Evolutionary conservation across 345 rosid genomes (phyloP).

Genomic region (Abelmoschus esculentus): DNA sequence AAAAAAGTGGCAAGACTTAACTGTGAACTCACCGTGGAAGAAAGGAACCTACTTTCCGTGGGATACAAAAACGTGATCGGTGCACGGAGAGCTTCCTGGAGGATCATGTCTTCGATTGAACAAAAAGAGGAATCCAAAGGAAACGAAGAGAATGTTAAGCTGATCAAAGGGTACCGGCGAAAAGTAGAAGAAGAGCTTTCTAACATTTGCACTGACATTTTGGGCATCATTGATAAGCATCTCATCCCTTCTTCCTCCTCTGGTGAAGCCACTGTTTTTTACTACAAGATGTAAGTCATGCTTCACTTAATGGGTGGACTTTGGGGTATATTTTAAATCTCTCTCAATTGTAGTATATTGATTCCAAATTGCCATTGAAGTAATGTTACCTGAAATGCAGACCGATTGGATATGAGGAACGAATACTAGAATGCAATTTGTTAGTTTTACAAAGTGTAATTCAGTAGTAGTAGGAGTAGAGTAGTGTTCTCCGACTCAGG

Average conservation of each 20-base stretch:
- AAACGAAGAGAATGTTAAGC: conserved; percentile 75
- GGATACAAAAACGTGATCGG: conserved; percentile 96
- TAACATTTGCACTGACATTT: conserved; percentile 74
- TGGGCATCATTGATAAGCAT: conserved; percentile 76
- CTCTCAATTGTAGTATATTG: too few relatives aligned
- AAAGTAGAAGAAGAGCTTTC: conserved; percentile 94
- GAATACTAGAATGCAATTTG: too few relatives aligned
- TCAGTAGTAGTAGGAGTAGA: too few relatives aligned
- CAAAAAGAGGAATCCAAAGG: conserved; percentile 95
- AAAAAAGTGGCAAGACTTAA: conserved; percentile 70
- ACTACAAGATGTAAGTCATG: conserved; percentile 75
- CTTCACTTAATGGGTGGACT: not conserved
- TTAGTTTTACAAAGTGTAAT: too few relatives aligned
- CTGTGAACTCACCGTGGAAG: conserved; percentile 88
- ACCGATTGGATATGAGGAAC: too few relatives aligned
- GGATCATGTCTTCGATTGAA: conserved; percentile 94
- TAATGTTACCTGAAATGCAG: too few relatives aligned
- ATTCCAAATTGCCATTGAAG: not conserved
- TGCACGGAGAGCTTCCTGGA: conserved; percentile 91
- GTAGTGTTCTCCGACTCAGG: too few relatives aligned
- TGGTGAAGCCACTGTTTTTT: conserved; percentile 96
- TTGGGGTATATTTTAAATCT: too few relatives aligned
- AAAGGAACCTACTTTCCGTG: conserved; percentile 91
- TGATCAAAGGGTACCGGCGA: conserved; percentile 66
- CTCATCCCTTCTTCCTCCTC: conserved; percentile 71